Conservation (phyloP, 768 basidiomycete genomes). For the Russula ochroleuca region DNA sequence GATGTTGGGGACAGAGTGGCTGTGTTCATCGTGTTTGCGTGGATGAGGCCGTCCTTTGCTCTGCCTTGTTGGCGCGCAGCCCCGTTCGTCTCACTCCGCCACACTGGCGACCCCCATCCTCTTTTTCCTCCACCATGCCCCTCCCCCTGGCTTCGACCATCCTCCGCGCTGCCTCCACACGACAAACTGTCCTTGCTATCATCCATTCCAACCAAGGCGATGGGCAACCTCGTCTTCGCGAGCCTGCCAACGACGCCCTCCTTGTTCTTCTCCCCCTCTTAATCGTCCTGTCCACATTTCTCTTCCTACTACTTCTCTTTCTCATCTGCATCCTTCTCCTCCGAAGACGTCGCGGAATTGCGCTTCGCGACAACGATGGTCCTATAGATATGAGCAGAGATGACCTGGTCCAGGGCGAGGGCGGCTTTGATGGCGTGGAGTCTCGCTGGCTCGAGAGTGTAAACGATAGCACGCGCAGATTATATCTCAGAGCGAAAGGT, state of each 20-base stretch:
- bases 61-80: not conserved
- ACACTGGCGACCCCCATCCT: too few species aligned
- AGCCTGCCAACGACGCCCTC: constrained; percentile 55
- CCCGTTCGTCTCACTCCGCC: not conserved
- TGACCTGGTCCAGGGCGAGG: constrained; percentile 86
- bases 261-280: constrained; percentile 90
- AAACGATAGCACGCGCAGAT: constrained; percentile 56
- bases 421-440: constrained; percentile 90
- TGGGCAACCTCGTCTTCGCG: constrained; percentile 24
- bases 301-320: constrained; percentile 90
- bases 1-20: constrained; percentile 51
- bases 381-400: constrained; percentile 92
- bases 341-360: constrained; percentile 69
- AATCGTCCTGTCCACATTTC: constrained; percentile 87
- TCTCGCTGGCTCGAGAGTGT: constrained; percentile 88
- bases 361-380: constrained; percentile 80
- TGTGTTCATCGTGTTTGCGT: constrained; percentile 36
- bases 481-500: constrained; percentile 89
- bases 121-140: constrained; percentile 7
- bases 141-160: not conserved
- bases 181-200: constrained; percentile 3
- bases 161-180: not conserved
- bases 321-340: constrained; percentile 85
- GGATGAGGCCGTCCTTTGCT: not conserved
- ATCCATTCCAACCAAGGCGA: constrained; percentile 1